Evolutionary conservation across 257 asterid genomes (phyloP).

Genomic region (Voacanga thouarsii): DNA sequence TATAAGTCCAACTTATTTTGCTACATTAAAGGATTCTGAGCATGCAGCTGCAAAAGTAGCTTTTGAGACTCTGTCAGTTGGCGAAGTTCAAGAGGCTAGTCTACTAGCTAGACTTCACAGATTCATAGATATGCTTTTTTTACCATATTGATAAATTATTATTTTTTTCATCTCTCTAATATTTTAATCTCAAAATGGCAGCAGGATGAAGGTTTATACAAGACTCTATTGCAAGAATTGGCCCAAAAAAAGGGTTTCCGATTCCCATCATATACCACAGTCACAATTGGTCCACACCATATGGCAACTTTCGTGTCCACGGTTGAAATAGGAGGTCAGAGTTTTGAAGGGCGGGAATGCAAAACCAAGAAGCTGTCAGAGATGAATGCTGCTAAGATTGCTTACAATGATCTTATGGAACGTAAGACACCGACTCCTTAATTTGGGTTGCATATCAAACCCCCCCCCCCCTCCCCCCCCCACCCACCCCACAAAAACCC

Average conservation of each 20-base stretch:
- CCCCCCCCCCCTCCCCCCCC: too few relatives aligned
- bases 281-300: slow-evolving; percentile 44
- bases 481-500: too few relatives aligned
- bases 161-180: neutral
- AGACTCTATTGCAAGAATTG: slow-evolving; percentile 63
- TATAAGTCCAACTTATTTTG: slow-evolving; percentile 40
- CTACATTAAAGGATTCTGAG: slow-evolving; percentile 78
- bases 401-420: slow-evolving; percentile 38
- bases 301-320: slow-evolving; percentile 44
- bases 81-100: slow-evolving; percentile 59
- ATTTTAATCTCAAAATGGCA: slow-evolving; percentile 3
- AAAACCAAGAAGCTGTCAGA: slow-evolving; percentile 77
- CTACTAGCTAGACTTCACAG: slow-evolving; percentile 1
- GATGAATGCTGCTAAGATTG: slow-evolving; percentile 74
- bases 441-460: neutral
- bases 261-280: slow-evolving; percentile 54
- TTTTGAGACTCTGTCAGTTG: slow-evolving; percentile 45
- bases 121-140: neutral
- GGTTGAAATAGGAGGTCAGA: slow-evolving; percentile 49
- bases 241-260: slow-evolving; percentile 49
- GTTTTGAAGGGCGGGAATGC: slow-evolving; percentile 53
- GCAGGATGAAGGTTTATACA: slow-evolving; percentile 65
- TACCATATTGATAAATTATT: neutral
- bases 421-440: neutral
- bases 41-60: slow-evolving; percentile 85